Conservation (phyloP, 768 basidiomycete genomes). For the Tubosaeta sp. region DNA sequence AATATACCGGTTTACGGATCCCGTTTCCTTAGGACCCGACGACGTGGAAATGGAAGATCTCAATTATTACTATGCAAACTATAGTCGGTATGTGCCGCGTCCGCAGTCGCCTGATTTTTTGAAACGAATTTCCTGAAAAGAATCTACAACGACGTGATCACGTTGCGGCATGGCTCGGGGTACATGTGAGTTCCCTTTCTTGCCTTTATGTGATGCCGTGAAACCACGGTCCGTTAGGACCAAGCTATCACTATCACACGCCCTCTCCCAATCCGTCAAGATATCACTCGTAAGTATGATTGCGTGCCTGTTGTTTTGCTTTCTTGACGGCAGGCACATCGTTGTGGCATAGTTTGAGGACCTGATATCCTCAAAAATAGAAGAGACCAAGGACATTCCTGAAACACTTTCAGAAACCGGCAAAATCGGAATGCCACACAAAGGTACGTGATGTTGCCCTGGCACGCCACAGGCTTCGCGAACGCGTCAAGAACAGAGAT, state of each 20-base stretch:
- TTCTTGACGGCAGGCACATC: not conserved
- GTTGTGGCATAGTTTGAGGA: conserved; percentile 69
- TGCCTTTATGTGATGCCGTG: conserved; percentile 6
- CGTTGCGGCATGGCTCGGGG: conserved; percentile 88
- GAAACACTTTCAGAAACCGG: conserved; percentile 92
- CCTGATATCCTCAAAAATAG: conserved; percentile 87
- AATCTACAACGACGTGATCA: conserved; percentile 98
- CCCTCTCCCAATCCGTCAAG: conserved; percentile 94
- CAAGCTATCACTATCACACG: conserved; percentile 91
- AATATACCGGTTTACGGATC: conserved; percentile 1
- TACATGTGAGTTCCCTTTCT: conserved; percentile 68
- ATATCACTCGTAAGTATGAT: conserved; percentile 69
- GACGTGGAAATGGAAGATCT: conserved; percentile 95
- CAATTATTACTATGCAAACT: conserved; percentile 95
- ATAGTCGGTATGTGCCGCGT: conserved; percentile 65
- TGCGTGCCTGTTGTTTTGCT: conserved; percentile 13
- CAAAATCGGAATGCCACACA: conserved; percentile 87
- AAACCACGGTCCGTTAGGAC: conserved; percentile 56
- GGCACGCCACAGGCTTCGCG: conserved; percentile 5
- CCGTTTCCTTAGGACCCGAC: conserved; percentile 57
- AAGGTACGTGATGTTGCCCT: conserved; percentile 42
- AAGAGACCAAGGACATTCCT: conserved; percentile 95
- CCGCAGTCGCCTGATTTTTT: conserved; percentile 18
- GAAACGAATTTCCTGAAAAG: conserved; percentile 36
- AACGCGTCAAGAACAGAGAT: conserved; percentile 55